phyloP scores from a whole-genome alignment of 1,284 basidiomycete genomes.

The Hemileia vastatrix region DNA sequence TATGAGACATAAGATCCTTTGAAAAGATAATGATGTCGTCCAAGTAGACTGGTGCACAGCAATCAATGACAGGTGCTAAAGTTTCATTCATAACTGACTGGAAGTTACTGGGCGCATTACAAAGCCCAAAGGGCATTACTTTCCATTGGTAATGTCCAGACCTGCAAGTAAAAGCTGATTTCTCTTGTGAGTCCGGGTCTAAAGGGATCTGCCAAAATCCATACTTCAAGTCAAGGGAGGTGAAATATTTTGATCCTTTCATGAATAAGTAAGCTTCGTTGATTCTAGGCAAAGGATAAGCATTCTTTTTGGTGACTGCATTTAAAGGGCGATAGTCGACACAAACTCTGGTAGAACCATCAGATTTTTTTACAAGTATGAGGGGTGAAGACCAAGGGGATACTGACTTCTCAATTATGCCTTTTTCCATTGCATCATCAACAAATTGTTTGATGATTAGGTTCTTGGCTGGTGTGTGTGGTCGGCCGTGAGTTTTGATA shows the following conservation, averaged over 20 bases:
- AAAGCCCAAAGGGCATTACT: slow-evolving; percentile 14
- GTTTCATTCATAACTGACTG: slow-evolving; percentile 5
- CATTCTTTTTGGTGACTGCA: slow-evolving; percentile 6
- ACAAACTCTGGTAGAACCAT: no score
- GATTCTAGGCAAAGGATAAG: slow-evolving; percentile 2
- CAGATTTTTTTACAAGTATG: no score
- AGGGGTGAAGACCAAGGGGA: no score
- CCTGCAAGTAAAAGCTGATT: slow-evolving; percentile 1
- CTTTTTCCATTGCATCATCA: no score
- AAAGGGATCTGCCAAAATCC: slow-evolving; percentile 4
- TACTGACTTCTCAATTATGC: no score
- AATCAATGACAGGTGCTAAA: neutral
- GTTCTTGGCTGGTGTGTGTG: no score
- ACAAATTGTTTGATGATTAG: no score
- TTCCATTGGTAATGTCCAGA: slow-evolving; percentile 11
- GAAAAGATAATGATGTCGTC: slow-evolving; percentile 14
- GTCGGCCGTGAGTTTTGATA: no score
- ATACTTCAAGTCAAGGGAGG: slow-evolving; percentile 13
- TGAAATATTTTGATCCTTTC: neutral
- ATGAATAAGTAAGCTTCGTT: slow-evolving; percentile 6
- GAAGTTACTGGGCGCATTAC: slow-evolving; percentile 6
- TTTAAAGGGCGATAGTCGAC: slow-evolving; percentile 1
- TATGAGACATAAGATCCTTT: neutral
- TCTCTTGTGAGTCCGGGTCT: neutral
- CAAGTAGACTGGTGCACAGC: slow-evolving; percentile 4